Base-by-base conservation (phyloP, 2,329 filamentous ascomycete species). In the Alternaria metachromatica region DNA sequence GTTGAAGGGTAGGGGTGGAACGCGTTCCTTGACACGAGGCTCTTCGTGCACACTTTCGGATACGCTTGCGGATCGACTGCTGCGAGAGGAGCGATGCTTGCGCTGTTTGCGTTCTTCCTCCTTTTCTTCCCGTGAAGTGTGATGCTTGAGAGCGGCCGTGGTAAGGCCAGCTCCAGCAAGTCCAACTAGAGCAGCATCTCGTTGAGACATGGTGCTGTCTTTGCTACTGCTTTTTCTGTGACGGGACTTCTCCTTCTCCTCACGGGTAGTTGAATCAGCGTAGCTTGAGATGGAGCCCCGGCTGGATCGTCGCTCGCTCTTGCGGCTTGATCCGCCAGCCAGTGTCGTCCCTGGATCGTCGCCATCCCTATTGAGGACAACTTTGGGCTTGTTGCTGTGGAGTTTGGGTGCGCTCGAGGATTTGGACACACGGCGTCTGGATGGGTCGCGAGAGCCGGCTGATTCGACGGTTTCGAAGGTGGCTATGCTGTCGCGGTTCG, bases 1-100 rank as follows among this genome's bases (percentile, higher is more conserved):
- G 66, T 97, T 86, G 49, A 78, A 74, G 3, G 95, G 95, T 90
- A 97, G 93, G 6, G 92, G 92, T 7, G 94, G 91, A 13, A 92
- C 87, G n/a, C 53, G 89, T 68, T 69, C 62, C 50, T 72, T 70
- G 79, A 84, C 63, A 87, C 85, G 73, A 25, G 65, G 62, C 87
- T 87, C 72, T 41, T 70, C 82, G 58, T 88, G 87, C 3, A 83
- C 70, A 48, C 80, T 88, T 62, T 89, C 87, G 26, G 87, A 80
- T 58, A 87, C 76, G 72, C 85, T 87, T 6, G 78, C 81, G 58
- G 82, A 85, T 21, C 81, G 79, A 65, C 86, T 89, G 63, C 79
- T 82, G 50, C 79, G 84, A 70, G 82, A 85, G 13, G 82, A 82
- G 60, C 81, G 82, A 65, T 84, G 84, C 58, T 80, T 80, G 51